Conservation (phyloP, 768 basidiomycete genomes). For the Boletus tomentosulus region DNA sequence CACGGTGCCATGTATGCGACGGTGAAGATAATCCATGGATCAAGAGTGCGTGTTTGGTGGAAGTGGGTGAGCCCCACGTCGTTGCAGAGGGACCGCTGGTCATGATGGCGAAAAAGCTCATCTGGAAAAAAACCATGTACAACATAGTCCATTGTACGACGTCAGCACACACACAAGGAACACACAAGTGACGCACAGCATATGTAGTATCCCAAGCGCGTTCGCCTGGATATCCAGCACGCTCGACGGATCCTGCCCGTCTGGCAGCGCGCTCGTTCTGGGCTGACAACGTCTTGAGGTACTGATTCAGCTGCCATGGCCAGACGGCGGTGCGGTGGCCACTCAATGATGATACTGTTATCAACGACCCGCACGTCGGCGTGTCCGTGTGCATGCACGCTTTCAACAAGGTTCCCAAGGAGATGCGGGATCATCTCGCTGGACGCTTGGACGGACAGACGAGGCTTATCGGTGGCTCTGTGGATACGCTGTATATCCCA, state of each 20-base stretch:
- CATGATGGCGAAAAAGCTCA: slow-evolving; percentile 25
- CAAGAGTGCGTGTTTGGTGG: slow-evolving; percentile 23
- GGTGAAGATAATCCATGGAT: slow-evolving; percentile 25
- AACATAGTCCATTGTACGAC: neutral
- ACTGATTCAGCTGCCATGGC: slow-evolving; percentile 37
- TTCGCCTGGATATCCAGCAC: slow-evolving; percentile 52
- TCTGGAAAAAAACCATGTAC: too few species aligned
- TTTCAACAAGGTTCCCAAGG: slow-evolving; percentile 32
- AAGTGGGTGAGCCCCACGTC: slow-evolving; percentile 21
- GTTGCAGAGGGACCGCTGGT: slow-evolving; percentile 13
- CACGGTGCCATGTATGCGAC: slow-evolving; percentile 17
- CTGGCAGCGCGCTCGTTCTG: slow-evolving; percentile 55
- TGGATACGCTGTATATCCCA: slow-evolving; percentile 48
- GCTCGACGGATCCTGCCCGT: slow-evolving; percentile 65
- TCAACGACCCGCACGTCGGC: slow-evolving; percentile 42
- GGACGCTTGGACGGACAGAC: slow-evolving; percentile 30
- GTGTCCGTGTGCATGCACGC: slow-evolving; percentile 42
- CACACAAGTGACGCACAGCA: slow-evolving; percentile 52
- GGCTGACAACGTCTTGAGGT: slow-evolving; percentile 43
- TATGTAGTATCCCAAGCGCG: slow-evolving; percentile 65
- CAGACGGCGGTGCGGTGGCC: slow-evolving; percentile 29
- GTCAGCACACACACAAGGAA: neutral
- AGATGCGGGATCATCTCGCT: slow-evolving; percentile 38
- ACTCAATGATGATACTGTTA: neutral
- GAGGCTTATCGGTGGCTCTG: slow-evolving; percentile 45